Percentiles rank a stretch among this genome's conserved stretches.
These are phyloP conservation scores for Saccharomyces hybrid DNA, from an alignment of 1,139 yeast genomes.

Conservation along the genomic window DNA sequence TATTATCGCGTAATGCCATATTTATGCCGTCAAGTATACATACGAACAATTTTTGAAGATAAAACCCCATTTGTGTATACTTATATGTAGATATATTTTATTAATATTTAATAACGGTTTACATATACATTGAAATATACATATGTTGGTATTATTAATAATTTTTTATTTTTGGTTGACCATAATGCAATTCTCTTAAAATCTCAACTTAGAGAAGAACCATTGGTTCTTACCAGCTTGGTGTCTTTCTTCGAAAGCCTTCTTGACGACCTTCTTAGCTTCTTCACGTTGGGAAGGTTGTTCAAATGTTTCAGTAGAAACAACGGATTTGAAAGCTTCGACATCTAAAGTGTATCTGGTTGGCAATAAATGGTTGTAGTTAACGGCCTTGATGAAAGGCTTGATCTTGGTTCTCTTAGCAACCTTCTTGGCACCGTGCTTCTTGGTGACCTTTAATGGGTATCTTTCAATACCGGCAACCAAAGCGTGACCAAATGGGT, in stretches of 20 bases:
- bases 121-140: neutral
- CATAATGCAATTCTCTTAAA: constrained; percentile 43
- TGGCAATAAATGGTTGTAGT: constrained; percentile 99
- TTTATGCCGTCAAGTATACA: neutral
- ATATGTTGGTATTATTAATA: neutral
- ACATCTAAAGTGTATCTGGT: constrained; percentile 98
- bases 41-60: neutral
- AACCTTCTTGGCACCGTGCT: constrained; percentile 91
- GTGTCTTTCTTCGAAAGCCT: constrained; percentile 99
- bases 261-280: constrained; percentile 98
- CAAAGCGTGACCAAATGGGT: constrained; percentile 98
- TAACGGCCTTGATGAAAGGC: constrained; percentile 98
- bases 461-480: constrained; percentile 99
- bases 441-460: constrained; percentile 95
- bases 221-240: constrained; percentile 99
- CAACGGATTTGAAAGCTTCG: constrained; percentile 86
- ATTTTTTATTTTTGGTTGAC: neutral
- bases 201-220: constrained; percentile 98
- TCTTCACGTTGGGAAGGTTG: constrained; percentile 99
- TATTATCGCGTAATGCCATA: neutral
- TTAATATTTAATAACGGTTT: neutral
- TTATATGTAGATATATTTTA: neutral
- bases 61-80: neutral
- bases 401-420: constrained; percentile 97
- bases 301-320: constrained; percentile 87